Base-by-base conservation (phyloP, 148 eudicot genomes). In the Drosera capensis region DNA sequence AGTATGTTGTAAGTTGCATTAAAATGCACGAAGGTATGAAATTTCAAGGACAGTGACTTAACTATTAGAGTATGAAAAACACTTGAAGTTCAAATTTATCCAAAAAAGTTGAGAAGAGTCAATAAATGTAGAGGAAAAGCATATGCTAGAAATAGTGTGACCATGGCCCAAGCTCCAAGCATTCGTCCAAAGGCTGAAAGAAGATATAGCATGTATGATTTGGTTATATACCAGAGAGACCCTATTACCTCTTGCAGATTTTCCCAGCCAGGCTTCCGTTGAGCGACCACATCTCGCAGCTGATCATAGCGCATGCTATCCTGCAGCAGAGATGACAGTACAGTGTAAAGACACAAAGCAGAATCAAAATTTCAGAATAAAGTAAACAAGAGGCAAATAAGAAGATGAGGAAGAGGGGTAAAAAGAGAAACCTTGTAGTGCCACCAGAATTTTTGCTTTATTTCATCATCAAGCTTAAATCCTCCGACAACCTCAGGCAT, bases 381-480 rank as follows among this genome's bases (percentile, higher is more conserved):
- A n/a, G n/a, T n/a, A n/a, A n/a, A n/a, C n/a, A n/a, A n/a, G n/a
- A n/a, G n/a, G n/a, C n/a, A n/a, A n/a, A n/a, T n/a, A n/a, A n/a
- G n/a, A n/a, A n/a, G n/a, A n/a, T 40, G n/a, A 8, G 5, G 43
- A 2, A 40, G 43, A 17, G 43, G 16, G 2, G 43, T 17, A 40
- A 34, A 25, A 26, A n/a, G 60, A 52, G 29, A 45, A 63, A 87
- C 96, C 96, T 78, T 79, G 74, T 87, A 87, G 34, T 87, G 73
- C 94, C 85, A 82, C 96, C 96, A 87, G 46, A 87, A 73, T 72
- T 79, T 82, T 70, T 79, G 76, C 71, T 87, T 82, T 56, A 79
- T 68, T 31, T 87, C 94, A 42, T 87, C 96, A 41, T 87, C 94
- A 62, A 71, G 79, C 35, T 74, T 63, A 68, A 87, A 69, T 52